Base-by-base conservation (phyloP, 2,329 filamentous ascomycete species). In the Colletotrichum tamarilloi region DNA sequence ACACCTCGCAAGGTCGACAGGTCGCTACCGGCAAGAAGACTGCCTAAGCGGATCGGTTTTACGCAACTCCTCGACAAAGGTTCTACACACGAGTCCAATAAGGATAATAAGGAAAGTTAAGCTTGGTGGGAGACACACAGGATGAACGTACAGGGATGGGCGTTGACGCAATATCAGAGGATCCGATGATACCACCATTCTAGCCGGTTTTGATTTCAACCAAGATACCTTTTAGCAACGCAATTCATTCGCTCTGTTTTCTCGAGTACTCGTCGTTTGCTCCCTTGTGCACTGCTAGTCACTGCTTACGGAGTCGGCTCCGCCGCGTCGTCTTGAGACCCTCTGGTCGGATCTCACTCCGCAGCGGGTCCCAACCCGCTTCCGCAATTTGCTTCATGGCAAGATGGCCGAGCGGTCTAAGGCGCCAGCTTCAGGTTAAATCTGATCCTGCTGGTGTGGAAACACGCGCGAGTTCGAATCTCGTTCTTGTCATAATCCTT, bases 21-120 rank as follows among this genome's bases (percentile, higher is more conserved):
- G 66, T 80, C 22, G 79, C 76, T 5, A 75, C 77, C 3, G 73
- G 66, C 38, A 81, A 81, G 75, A 83, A 83, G 77, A 79, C 78
- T 7, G 62, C 60, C 11, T 75, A 42, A 60, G 35, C 7, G 5
- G 19, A 0, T 16, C n/a, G 14, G 35, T 2, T 16, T 5, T 2
- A 38, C 12, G 1, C 1, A 19, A 5, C 11, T 1, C 1, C 16
- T 16, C 5, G 9, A 1, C 35, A 9, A 12, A 24, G 2, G 24
- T 49, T 8, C 1, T 3, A 5, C 35, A 3, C 9, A 24, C 7
- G 14, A 16, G 2, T 6, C 1, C 11, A 30, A 2, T 6, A 5
- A 35, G 46, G 28, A 24, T 9, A 6, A 49, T 3, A 49, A 22
- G 60, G 24, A 4, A 22, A 9, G 4, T 26, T 16, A 1, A n/a